Base-by-base conservation (phyloP, 208 protist genomes). In the Herpetomonas samuelpessoai region DNA sequence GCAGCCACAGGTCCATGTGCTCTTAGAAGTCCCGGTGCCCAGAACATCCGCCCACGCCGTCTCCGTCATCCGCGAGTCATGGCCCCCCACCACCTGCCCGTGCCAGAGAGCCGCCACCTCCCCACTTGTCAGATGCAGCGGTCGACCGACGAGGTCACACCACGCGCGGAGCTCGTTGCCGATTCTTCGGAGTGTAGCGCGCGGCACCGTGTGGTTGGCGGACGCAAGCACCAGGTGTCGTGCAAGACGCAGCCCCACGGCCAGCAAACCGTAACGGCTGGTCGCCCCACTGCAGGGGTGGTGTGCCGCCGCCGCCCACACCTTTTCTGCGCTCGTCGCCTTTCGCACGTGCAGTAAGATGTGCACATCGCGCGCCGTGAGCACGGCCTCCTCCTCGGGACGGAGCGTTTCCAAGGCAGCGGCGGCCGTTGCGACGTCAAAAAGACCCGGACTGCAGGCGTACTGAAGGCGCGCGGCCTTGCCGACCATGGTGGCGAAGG, bases 391-490 rank as follows among this genome's bases (percentile, higher is more conserved):
- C 31, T 21, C 49, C 51, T 19, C 53, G 7, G 76, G 57, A 57
- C 58, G 27, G 47, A 79, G 28, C 1, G 67, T 47, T 35, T 86
- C 79, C 21, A 73, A 24, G 22, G 62, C 46, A 25, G 71, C 41
- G 16, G 72, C 53, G 22, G 88, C 62, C 24, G 80, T 74, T 28
- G 58, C 67, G 4, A 92, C 63, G 30, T 80, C 80, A 1, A 92
- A 47, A 44, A 86, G 59, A n/a, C 86, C 86, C 21, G 57, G 54
- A 14, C 70, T 77, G 2, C 76, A 72, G 24, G 74, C 82, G 71
- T 82, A 89, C 26, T 76, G 67, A 14, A 90, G 77, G 56, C 74
- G 65, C 51, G 62, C 69, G 18, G 76, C 70, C 61, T 92, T 92
- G 3, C 44, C 58, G 0, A 69, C 27, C 74, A 89, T 89, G 65